Evolutionary conservation across 257 asterid species (phyloP).

Genomic region (Nyctanthes arbortristis): DNA sequence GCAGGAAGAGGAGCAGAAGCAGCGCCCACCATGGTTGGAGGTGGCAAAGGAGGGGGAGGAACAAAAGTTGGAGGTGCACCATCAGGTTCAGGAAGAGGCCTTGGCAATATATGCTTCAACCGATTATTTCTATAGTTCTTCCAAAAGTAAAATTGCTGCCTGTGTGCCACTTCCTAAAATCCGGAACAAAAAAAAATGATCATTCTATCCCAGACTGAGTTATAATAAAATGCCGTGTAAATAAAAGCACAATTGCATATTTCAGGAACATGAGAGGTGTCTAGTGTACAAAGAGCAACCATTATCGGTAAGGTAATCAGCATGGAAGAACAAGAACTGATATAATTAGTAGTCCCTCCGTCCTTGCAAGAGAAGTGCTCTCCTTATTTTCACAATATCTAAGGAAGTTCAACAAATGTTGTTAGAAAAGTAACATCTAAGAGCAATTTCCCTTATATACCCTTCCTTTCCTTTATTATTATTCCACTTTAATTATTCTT

Average conservation of each 20-base stretch:
- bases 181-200: slow-evolving; percentile 25
- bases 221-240: neutral
- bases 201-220: slow-evolving; percentile 10
- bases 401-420: no score
- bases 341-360: no score
- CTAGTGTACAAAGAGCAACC: neutral
- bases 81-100: slow-evolving; percentile 74
- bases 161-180: slow-evolving; percentile 86
- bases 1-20: slow-evolving; percentile 35
- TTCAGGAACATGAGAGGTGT: neutral
- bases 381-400: no score
- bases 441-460: no score
- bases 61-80: slow-evolving; percentile 45
- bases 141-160: slow-evolving; percentile 95
- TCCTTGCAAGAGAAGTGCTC: no score
- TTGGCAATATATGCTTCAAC: slow-evolving; percentile 91
- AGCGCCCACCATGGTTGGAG: slow-evolving; percentile 32
- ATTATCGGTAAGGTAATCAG: neutral
- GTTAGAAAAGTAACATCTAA: no score
- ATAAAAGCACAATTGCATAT: neutral
- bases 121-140: slow-evolving; percentile 87
- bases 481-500: no score
- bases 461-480: no score
- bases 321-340: neutral
- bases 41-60: slow-evolving; percentile 52